Conservation (phyloP, 2,329 filamentous ascomycete genomes). For the Paraconiothyrium sp. region DNA sequence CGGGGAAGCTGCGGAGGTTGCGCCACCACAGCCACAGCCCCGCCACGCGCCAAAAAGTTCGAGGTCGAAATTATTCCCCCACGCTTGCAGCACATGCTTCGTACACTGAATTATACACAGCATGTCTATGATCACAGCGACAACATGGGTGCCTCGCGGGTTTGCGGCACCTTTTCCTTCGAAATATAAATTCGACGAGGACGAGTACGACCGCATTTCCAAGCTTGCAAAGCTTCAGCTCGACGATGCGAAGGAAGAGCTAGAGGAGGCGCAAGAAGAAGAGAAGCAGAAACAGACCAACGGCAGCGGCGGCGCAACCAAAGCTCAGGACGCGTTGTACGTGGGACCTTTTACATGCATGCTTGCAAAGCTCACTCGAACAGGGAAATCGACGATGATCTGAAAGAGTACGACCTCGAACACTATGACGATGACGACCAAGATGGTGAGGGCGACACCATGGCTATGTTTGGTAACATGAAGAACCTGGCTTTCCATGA, state of each 20-base stretch:
- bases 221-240: constrained; percentile 71
- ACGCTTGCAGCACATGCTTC: constrained; percentile 3
- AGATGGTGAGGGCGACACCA: constrained; percentile 74
- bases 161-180: constrained; percentile 60
- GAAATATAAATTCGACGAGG: constrained; percentile 61
- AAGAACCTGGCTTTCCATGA: constrained; percentile 94
- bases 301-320: constrained; percentile 27
- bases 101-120: constrained; percentile 23
- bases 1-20: constrained; percentile 13
- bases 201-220: constrained; percentile 61
- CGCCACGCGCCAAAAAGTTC: constrained; percentile 22
- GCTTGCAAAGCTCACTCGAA: constrained; percentile 22
- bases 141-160: constrained; percentile 63
- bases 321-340: constrained; percentile 33
- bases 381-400: constrained; percentile 74
- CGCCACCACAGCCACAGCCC: constrained; percentile 25
- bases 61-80: constrained; percentile 24
- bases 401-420: constrained; percentile 96
- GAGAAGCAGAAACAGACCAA: constrained; percentile 54
- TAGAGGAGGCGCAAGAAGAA: constrained; percentile 66
- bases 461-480: constrained; percentile 95
- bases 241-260: constrained; percentile 88
- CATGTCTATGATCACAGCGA: constrained; percentile 66
- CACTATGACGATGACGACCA: constrained; percentile 89
- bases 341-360: neutral